Evolutionary conservation across 495 filamentous ascomycete genomes (phyloP), one percentile per base, ranked within the genome.

Genomic region (Penicillium salamii): DNA sequence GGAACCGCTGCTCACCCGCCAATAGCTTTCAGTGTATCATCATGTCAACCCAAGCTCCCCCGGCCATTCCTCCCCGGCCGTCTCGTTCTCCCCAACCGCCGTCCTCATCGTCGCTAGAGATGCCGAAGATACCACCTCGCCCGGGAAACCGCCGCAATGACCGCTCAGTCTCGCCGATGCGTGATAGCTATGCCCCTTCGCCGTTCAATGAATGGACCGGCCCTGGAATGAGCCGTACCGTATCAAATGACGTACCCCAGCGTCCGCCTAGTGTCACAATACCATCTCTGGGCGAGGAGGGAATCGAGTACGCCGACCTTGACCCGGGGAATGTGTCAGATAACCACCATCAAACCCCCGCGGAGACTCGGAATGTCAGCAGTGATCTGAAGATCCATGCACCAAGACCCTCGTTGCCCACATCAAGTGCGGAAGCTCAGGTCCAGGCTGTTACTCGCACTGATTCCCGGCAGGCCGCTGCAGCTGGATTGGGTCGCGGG

Each of bases 241-340:
- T 69, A 50, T 75, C 78, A 23, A 72, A 77, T 52, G 76, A 78
- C 17, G 49, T 78, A 35, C 81, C 80, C 11, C 62, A 52, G 12
- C 86, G 88, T 28, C 82, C 88, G 3, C 84, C 85, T 28, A 93
- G 88, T 60, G 85, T 91, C 40, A 80, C 83, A 24, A 82, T 96
- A 58, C 90, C 91, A 15, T 87, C 88, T 2, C 75, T 95, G 44
- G 91, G 91, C 24, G 84, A 96, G 65, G 91, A 97, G 69, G 91
- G 91, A 46, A 83, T 75, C 50, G 91, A 97, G 71, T 97, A 97
- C 67, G 88, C 80, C 18, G 81, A 78, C 46, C 63, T 90, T 42
- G 58, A 75, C 47, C 68, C 79, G 26, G 60, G 68, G 9, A 67
- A 68, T 45, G 33, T 58, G 34, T 54, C 65, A 12, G 60, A 68